A percentile compares a stretch with the other conserved stretches of the same genome.
phyloP scores from a whole-genome alignment of 805 yeast genomes.

The Starmerella riodocensis region DNA sequence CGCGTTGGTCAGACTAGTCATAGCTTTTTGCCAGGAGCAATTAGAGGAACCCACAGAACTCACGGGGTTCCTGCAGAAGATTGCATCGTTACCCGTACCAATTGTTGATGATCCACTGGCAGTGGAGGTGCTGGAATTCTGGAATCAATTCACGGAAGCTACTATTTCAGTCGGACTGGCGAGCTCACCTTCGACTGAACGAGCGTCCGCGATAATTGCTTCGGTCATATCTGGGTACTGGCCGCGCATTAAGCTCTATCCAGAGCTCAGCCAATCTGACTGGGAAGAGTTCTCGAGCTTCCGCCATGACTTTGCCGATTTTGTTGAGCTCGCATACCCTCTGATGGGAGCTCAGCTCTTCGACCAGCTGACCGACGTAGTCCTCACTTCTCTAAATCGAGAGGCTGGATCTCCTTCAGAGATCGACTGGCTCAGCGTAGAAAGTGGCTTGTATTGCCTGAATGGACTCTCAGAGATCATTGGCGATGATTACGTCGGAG shows the following conservation, averaged over 20 bases:
- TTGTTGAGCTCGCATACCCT: constrained; percentile 59
- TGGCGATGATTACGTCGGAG: constrained; percentile 20
- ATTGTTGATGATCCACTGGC: constrained; percentile 25
- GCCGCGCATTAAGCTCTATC: constrained; percentile 41
- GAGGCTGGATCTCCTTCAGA: not conserved
- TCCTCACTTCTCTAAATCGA: constrained; percentile 9
- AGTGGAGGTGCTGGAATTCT: constrained; percentile 25
- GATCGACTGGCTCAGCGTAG: constrained; percentile 35
- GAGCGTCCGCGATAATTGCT: constrained; percentile 1
- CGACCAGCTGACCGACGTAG: constrained; percentile 28
- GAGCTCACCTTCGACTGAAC: constrained; percentile 29
- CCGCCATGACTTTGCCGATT: constrained; percentile 63
- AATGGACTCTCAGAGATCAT: constrained; percentile 44
- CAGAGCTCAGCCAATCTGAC: constrained; percentile 12
- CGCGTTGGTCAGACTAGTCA: constrained; percentile 16
- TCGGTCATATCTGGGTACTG: constrained; percentile 49
- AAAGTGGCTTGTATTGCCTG: constrained; percentile 48
- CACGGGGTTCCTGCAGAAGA: constrained; percentile 11
- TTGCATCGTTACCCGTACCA: constrained; percentile 14
- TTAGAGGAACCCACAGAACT: constrained; percentile 6
- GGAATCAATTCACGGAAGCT: constrained; percentile 27
- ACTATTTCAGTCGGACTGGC: constrained; percentile 23
- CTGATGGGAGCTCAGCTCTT: constrained; percentile 45
- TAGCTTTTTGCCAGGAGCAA: constrained; percentile 16
- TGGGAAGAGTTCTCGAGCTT: constrained; percentile 53